These are phyloP conservation scores for Trichopus zeylanicus DNA, from an alignment of 116 monocot species.

Conservation along the genomic window DNA sequence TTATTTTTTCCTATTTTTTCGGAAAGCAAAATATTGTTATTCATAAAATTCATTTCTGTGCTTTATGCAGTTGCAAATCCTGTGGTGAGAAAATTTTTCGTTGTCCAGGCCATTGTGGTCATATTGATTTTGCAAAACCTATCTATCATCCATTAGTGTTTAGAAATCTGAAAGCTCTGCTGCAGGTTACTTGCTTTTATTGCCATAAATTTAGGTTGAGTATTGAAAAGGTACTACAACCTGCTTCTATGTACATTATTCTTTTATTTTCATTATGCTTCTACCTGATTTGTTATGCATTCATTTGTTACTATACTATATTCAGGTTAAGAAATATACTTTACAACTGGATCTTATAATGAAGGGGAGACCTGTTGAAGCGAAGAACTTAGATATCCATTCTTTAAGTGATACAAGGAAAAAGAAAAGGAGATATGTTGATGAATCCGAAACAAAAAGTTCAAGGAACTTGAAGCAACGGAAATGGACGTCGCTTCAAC, in stretches of 20 bases:
- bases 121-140: slow-evolving; percentile 65
- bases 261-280: background rate
- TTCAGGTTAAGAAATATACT: slow-evolving; percentile 46
- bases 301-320: background rate
- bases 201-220: slow-evolving; percentile 59
- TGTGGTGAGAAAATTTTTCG: slow-evolving; percentile 52
- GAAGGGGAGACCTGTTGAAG: slow-evolving; percentile 47
- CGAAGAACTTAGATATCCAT: slow-evolving; percentile 23
- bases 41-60: no score
- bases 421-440: slow-evolving; percentile 5
- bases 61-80: slow-evolving; percentile 65
- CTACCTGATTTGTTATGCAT: background rate
- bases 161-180: slow-evolving; percentile 41
- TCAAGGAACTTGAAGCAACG: slow-evolving; percentile 12
- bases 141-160: slow-evolving; percentile 76
- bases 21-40: no score
- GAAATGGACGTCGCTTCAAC: slow-evolving; percentile 76
- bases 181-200: slow-evolving; percentile 62
- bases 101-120: slow-evolving; percentile 88
- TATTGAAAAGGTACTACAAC: slow-evolving; percentile 44
- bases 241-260: no score
- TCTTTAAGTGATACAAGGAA: slow-evolving; percentile 3
- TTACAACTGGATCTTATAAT: slow-evolving; percentile 38
- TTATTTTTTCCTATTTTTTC: background rate
- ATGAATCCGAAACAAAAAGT: slow-evolving; percentile 2